A percentile compares a stretch with the other conserved stretches of the same genome.
Conservation (phyloP, 108 stramenopile genomes). For the Pseudonitzschia multiseries region DNA sequence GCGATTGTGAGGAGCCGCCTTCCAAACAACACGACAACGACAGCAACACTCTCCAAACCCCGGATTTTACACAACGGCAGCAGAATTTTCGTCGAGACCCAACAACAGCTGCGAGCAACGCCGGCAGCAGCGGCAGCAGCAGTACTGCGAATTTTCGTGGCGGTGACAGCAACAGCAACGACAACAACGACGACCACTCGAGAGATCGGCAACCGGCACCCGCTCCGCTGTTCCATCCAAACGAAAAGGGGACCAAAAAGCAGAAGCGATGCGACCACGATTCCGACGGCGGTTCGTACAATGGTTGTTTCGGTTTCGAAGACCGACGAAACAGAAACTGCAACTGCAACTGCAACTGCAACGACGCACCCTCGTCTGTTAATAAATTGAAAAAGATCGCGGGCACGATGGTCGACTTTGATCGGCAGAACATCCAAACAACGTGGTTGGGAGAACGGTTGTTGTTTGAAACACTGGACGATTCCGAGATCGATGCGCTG, state of each 20-base stretch:
- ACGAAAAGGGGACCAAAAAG: conserved; percentile 17
- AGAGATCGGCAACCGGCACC: background rate
- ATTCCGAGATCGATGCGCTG: conserved; percentile 18
- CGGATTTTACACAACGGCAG: too few species aligned
- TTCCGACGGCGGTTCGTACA: conserved; percentile 10
- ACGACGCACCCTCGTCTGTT: background rate
- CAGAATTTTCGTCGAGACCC: too few species aligned
- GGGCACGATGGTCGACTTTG: conserved; percentile 9
- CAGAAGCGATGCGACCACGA: conserved; percentile 13
- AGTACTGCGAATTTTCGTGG: too few species aligned
- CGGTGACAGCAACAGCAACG: background rate
- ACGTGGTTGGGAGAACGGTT: conserved; percentile 22
- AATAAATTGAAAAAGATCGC: background rate
- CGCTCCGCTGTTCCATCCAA: background rate
- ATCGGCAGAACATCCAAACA: background rate
- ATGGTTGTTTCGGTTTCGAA: background rate
- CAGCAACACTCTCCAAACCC: too few species aligned
- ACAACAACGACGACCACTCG: background rate
- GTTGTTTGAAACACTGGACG: conserved; percentile 13
- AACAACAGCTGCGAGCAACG: background rate
- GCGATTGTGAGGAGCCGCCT: too few species aligned
- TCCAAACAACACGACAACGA: background rate
- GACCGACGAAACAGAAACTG: background rate
- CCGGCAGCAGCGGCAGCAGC: background rate
- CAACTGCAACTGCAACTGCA: too few species aligned